A percentile compares a stretch with the other conserved stretches of the same genome.
phyloP scores from a whole-genome alignment of 1,139 yeast species.

The Saccharomyces hybrid region DNA sequence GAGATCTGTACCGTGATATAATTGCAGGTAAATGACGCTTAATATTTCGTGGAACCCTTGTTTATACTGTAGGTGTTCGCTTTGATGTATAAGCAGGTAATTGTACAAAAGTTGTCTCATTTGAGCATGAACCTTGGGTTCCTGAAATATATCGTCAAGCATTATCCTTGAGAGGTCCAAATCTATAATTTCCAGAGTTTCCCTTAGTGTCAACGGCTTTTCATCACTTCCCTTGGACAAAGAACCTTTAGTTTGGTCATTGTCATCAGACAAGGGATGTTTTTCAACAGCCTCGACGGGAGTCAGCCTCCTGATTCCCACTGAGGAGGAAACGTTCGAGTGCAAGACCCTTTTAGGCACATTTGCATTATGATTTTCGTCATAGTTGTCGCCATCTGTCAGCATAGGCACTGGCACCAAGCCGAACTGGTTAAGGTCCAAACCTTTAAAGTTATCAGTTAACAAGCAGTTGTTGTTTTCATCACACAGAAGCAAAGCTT shows the following conservation, averaged over 20 bases:
- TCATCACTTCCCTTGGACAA: slow-evolving; percentile 6
- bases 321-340: background rate
- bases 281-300: slow-evolving; percentile 6
- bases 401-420: slow-evolving; percentile 10
- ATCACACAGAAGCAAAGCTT: slow-evolving; percentile 18
- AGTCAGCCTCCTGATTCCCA: slow-evolving; percentile 8
- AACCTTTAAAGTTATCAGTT: background rate
- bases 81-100: slow-evolving; percentile 22
- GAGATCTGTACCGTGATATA: slow-evolving; percentile 27
- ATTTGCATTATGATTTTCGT: background rate
- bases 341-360: background rate
- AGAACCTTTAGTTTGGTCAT: slow-evolving; percentile 1
- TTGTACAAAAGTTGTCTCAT: slow-evolving; percentile 49
- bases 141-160: slow-evolving; percentile 46
- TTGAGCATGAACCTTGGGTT: slow-evolving; percentile 34
- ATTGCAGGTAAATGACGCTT: slow-evolving; percentile 49
- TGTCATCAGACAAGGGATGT: slow-evolving; percentile 11
- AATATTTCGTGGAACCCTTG: slow-evolving; percentile 68
- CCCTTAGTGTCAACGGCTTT: slow-evolving; percentile 13
- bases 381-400: slow-evolving; percentile 7
- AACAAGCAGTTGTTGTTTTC: slow-evolving; percentile 10
- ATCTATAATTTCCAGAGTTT: slow-evolving; percentile 43
- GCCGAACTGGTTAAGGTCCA: background rate
- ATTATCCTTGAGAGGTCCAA: slow-evolving; percentile 58
- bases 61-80: slow-evolving; percentile 41